Evolutionary conservation across 1,284 basidiomycete genomes (phyloP).

Genomic region (Xanthoconium separans): DNA sequence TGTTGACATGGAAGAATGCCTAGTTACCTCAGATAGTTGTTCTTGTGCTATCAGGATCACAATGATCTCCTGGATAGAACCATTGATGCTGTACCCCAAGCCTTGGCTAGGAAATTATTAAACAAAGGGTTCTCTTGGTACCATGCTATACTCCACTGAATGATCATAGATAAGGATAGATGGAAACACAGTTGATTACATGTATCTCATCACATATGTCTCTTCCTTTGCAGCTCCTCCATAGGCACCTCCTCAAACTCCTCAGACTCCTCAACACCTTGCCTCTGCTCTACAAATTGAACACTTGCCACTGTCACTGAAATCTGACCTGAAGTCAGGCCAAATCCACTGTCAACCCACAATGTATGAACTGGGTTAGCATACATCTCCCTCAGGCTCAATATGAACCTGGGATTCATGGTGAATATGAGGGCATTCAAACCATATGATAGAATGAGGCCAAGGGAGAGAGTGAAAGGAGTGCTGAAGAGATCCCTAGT

Average conservation of each 20-base stretch:
- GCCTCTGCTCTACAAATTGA: background rate
- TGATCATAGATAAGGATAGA: too few species aligned
- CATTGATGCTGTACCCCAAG: too few species aligned
- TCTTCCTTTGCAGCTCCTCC: background rate
- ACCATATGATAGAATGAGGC: background rate
- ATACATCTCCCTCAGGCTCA: constrained; percentile 9
- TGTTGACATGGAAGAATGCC: too few species aligned
- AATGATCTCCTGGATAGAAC: too few species aligned
- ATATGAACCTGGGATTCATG: constrained; percentile 8
- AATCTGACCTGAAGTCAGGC: background rate
- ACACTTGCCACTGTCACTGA: background rate
- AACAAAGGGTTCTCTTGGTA: too few species aligned
- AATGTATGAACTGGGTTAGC: background rate
- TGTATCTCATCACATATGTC: background rate
- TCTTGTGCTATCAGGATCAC: too few species aligned
- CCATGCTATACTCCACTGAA: too few species aligned
- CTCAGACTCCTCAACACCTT: background rate
- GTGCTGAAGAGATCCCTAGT: background rate
- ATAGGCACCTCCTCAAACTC: background rate
- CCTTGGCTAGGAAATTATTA: too few species aligned
- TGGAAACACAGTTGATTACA: too few species aligned
- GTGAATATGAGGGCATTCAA: background rate
- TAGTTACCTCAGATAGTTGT: too few species aligned
- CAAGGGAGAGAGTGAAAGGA: background rate
- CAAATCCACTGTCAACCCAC: constrained; percentile 10